These are phyloP conservation scores for Blastomyces emzantsi DNA, from an alignment of 2,329 filamentous ascomycete species.

Conservation along the genomic window DNA sequence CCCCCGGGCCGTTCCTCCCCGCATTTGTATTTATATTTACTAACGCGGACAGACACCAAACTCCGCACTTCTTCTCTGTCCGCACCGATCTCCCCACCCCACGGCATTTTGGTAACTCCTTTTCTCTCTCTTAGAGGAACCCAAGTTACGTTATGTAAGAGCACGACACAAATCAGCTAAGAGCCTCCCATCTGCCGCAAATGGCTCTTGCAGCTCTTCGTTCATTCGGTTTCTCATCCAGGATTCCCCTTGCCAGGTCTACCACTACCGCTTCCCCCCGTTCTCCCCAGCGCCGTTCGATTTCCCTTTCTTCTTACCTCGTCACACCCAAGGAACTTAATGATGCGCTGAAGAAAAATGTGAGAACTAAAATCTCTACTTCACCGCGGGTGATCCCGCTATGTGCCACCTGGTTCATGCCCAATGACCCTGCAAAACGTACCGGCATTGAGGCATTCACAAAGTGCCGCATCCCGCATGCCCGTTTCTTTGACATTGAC, in stretches of 20 bases:
- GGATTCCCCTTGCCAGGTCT: slow-evolving; percentile 11
- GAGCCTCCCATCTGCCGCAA: slow-evolving; percentile 6
- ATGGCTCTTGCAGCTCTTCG: slow-evolving; percentile 33
- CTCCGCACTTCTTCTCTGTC: no score
- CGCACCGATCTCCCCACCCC: neutral
- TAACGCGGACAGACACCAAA: neutral
- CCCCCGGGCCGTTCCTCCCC: neutral
- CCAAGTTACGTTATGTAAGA: slow-evolving; percentile 23
- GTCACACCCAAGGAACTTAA: slow-evolving; percentile 76
- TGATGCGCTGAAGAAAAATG: slow-evolving; percentile 72
- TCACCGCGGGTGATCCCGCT: slow-evolving; percentile 78
- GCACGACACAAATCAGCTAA: slow-evolving; percentile 5
- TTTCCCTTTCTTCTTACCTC: slow-evolving; percentile 67
- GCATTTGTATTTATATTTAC: neutral
- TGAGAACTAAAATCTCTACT: slow-evolving; percentile 67
- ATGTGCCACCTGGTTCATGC: slow-evolving; percentile 92
- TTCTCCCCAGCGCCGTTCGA: slow-evolving; percentile 34
- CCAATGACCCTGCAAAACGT: slow-evolving; percentile 68
- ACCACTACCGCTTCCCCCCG: slow-evolving; percentile 16
- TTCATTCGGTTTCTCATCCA: slow-evolving; percentile 15
- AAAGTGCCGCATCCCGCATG: slow-evolving; percentile 73
- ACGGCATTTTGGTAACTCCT: neutral
- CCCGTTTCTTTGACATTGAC: slow-evolving; percentile 95
- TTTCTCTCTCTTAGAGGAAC: no score
- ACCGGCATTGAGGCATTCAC: slow-evolving; percentile 74